These are phyloP conservation scores for Apophysomyces variabilis DNA, from an alignment of 371 early-diverging fungal species.

Conservation along the genomic window DNA sequence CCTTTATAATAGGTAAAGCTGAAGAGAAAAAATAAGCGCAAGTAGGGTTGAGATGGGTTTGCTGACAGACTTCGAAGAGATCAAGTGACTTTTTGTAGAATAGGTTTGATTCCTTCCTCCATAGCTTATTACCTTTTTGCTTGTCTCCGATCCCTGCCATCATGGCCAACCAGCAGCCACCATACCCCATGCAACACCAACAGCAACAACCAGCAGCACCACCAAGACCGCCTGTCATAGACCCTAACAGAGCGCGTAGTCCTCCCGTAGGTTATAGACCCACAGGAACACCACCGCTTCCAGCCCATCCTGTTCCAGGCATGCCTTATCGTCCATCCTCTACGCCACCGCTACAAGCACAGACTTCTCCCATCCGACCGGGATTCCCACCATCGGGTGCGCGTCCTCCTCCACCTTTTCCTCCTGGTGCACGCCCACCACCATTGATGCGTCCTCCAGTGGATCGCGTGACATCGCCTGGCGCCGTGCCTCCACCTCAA, in stretches of 20 bases:
- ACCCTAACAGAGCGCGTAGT: constrained; percentile 22
- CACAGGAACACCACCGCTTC: constrained; percentile 23
- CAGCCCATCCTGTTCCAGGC: constrained; percentile 15
- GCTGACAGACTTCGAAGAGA: background rate
- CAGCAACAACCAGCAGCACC: constrained; percentile 4
- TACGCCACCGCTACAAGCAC: constrained; percentile 17
- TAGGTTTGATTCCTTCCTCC: constrained; percentile 1
- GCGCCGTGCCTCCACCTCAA: background rate
- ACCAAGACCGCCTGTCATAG: constrained; percentile 35
- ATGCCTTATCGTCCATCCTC: constrained; percentile 19
- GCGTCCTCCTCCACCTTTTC: constrained; percentile 16
- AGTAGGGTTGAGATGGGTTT: too few species aligned
- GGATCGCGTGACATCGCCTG: constrained; percentile 11
- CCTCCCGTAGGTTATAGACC: constrained; percentile 16
- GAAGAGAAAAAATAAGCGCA: background rate
- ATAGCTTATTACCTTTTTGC: background rate
- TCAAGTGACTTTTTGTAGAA: background rate
- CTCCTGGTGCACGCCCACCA: constrained; percentile 34
- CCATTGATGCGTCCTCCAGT: constrained; percentile 31
- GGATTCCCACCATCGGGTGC: constrained; percentile 18
- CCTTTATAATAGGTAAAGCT: background rate
- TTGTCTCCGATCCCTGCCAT: constrained; percentile 10
- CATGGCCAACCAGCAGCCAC: constrained; percentile 27
- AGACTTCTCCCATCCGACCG: constrained; percentile 13
- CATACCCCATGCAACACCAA: constrained; percentile 25